Base-by-base conservation (phyloP, 768 basidiomycete genomes). In the Collybia sordida region DNA sequence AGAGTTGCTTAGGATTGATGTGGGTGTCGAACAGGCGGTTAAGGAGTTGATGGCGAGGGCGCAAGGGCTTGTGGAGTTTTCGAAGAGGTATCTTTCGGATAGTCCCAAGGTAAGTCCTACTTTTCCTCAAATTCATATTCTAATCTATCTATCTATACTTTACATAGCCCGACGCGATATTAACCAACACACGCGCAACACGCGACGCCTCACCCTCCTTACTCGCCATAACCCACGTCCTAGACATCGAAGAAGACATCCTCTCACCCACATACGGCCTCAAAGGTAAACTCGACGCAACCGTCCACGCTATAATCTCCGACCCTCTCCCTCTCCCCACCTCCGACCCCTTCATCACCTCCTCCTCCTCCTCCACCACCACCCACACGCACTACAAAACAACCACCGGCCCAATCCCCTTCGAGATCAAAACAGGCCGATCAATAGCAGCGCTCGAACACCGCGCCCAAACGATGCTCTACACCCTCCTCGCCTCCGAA, bases 391-490 rank as follows among this genome's bases (percentile, higher is more conserved):
- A 47, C 56, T 46, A 49, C 68, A 58, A 54, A 62, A 42, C 37
- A 28, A 69, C 58, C 21, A 60, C 54, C 25, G 73, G 73, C 0
- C 75, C 84, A 0, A 75, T 87, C 57, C 96, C 96, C 1, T 84
- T 99, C 46, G 96, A 99, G 67, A 92, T 99, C 70, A 99, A 99
- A 70, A 99, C 96, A 0, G 96, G 97, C 1, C 79, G 88, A 24
- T 71, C 86, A 0, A 72, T 80, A 4, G 72, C 76, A 4, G 86
- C 83, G 0, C 85, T 94, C 82, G 93, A 96, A 56, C 96, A 98
- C 66, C 88, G 96, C 27, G 96, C 97, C 0, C 96, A 99, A 67
- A 99, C 97, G 1, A 94, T 98, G 86, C 71, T 99, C 2, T 99
- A 99, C 66, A 96, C 93, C 1, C 72, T 98, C 6, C 77, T 99